Conservation (phyloP, 768 basidiomycete species). For the Russula compacta region DNA sequence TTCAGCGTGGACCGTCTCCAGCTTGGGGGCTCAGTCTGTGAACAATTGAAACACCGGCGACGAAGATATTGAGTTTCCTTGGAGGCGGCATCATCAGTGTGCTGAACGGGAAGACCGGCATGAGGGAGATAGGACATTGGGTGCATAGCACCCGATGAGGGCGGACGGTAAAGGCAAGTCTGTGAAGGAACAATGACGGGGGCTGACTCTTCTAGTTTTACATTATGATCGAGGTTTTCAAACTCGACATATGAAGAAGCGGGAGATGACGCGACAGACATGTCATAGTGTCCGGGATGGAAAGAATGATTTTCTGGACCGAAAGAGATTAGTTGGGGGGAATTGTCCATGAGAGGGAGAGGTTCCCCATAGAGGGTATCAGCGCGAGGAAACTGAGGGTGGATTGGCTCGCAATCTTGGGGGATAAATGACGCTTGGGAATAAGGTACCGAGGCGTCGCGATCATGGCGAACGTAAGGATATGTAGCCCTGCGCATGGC, state of each 20-base stretch:
- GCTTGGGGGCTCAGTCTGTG: conserved; percentile 81
- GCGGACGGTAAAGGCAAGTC: conserved; percentile 38
- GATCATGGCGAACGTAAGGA: conserved; percentile 70
- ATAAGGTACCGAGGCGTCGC: conserved; percentile 35
- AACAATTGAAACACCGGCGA: conserved; percentile 83
- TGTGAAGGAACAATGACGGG: conserved; percentile 60
- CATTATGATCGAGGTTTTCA: conserved; percentile 35
- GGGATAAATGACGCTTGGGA: conserved; percentile 37
- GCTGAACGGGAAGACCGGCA: conserved; percentile 60
- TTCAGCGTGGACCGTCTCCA: conserved; percentile 86
- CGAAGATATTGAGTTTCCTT: conserved; percentile 90
- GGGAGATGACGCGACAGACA: conserved; percentile 30
- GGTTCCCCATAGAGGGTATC: conserved; percentile 35
- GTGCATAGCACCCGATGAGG: conserved; percentile 26
- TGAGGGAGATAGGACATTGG: conserved; percentile 32
- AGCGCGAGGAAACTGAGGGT: conserved; percentile 27
- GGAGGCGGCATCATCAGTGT: conserved; percentile 83
- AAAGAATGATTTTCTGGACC: conserved; percentile 27
- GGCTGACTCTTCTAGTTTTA: conserved; percentile 60
- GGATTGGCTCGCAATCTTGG: conserved; percentile 33
- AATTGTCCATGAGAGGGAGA: conserved; percentile 29
- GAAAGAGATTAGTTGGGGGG: conserved; percentile 32
- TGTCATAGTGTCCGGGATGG: conserved; percentile 27
- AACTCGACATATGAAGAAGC: conserved; percentile 42
- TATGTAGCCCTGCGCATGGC: conserved; percentile 58